A percentile compares a stretch with the other conserved stretches of the same genome.
These are phyloP conservation scores for Phytophthora hybrid DNA, from an alignment of 352 stramenopile species.

Conservation along the genomic window DNA sequence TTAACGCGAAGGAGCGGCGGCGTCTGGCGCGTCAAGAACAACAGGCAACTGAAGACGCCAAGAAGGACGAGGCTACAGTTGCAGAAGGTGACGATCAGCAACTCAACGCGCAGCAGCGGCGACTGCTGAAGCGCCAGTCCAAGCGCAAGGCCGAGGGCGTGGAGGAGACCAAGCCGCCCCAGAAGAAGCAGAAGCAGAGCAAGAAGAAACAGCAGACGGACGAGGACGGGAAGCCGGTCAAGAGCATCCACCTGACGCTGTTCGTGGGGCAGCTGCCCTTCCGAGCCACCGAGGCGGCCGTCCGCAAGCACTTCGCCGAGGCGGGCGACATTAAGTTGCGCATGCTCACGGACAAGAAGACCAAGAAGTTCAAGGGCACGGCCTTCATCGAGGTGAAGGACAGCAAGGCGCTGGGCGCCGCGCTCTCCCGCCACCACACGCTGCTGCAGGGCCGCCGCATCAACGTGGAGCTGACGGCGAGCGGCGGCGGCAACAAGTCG, in stretches of 20 bases:
- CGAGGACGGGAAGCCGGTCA: conserved; percentile 37
- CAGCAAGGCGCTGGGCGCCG: conserved; percentile 81
- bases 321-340: conserved; percentile 80
- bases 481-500: conserved; percentile 85
- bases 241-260: conserved; percentile 88
- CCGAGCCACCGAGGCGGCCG: conserved; percentile 68
- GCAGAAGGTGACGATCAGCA: conserved; percentile 1
- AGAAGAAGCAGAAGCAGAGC: conserved; percentile 36
- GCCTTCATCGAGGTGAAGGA: conserved; percentile 90
- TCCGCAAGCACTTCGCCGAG: conserved; percentile 79
- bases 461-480: conserved; percentile 89
- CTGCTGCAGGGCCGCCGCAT: conserved; percentile 83
- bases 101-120: conserved; percentile 67
- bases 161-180: conserved; percentile 12
- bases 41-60: conserved; percentile 17
- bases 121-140: conserved; percentile 56
- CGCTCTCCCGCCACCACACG: conserved; percentile 83
- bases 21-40: conserved; percentile 34
- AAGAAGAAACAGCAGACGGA: conserved; percentile 50
- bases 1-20: conserved; percentile 43
- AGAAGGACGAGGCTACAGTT: conserved; percentile 3
- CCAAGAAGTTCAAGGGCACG: conserved; percentile 83
- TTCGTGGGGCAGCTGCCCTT: conserved; percentile 87
- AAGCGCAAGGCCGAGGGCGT: conserved; percentile 43
- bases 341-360: conserved; percentile 89